Base-by-base conservation (phyloP, 441 rosid species). In the Hypseocharis bilobata region DNA sequence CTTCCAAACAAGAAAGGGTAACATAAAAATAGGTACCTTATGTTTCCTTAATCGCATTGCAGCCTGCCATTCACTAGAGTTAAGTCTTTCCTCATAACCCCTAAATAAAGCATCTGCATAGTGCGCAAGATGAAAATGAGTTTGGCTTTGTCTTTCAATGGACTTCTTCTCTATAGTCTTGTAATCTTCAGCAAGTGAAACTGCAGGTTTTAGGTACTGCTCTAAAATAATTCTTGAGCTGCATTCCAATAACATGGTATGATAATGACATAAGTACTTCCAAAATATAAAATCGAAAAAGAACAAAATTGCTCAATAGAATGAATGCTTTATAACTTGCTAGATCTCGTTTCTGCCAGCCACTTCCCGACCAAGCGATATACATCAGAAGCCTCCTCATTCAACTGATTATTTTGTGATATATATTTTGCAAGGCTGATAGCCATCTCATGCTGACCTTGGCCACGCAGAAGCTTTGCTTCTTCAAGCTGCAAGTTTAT, bases 341-440 rank as follows among this genome's bases (percentile, higher is more conserved):
- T 91, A 71, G 97, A 88, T 88, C 99, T 80, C 70, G 93, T 88
- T 86, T 91, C 96, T 6, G 95, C 99, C 64, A 93, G 87, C 99
- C 99, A 93, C 80, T 91, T 93, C 47, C 99, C 99, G 32, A 87
- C 86, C 83, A 93, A 80, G 74, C 97, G 93, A 74, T 82, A 73
- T 20, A 89, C 88, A 69, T 91, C 87, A 40, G 97, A 83, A 69
- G 87, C 82, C 65, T 80, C 91, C 74, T 87, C 96, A 58, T 79
- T 74, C 69, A 83, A 72, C 67, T 78, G 73, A 72, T 82, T 82
- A 78, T 89, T 85, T 69, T 86, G 78, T 60, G 89, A 84, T 67
- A 91, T 78, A 77, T 86, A 87, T 70, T 83, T 87, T 51, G 90
- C 97, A 73, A 91, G 93, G 79, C 86, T 84, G 75, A 94, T 90